Percentiles rank a stretch among this genome's conserved stretches.
These are phyloP conservation scores for Limtongia smithiae DNA, from an alignment of 805 yeast species.

Conservation along the genomic window DNA sequence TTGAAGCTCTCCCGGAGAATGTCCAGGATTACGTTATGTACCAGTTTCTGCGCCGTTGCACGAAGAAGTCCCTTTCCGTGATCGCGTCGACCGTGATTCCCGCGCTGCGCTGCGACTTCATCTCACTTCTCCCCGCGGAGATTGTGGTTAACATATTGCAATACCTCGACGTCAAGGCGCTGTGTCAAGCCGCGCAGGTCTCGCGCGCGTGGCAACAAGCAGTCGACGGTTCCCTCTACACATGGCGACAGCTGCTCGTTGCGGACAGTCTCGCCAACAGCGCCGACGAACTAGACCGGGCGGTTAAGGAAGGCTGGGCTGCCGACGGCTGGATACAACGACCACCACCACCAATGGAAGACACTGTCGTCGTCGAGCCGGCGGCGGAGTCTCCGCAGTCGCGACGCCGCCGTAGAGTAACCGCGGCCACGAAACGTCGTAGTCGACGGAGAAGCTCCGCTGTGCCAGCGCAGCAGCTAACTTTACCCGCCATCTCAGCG, in stretches of 20 bases:
- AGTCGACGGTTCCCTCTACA: constrained; percentile 54
- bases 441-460: not conserved
- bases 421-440: not conserved
- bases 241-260: constrained; percentile 68
- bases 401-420: not conserved
- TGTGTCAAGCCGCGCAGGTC: constrained; percentile 60
- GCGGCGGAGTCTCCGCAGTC: not conserved
- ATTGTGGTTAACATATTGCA: constrained; percentile 61
- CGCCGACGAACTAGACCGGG: constrained; percentile 46
- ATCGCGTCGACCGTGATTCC: constrained; percentile 50
- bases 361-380: not conserved
- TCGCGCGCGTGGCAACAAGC: constrained; percentile 66
- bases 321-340: constrained; percentile 28
- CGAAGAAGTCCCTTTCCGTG: constrained; percentile 59
- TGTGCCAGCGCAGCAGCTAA: not conserved
- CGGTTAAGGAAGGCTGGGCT: constrained; percentile 36
- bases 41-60: constrained; percentile 54
- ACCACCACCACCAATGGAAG: too few species aligned
- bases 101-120: constrained; percentile 68
- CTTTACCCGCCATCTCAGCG: not conserved
- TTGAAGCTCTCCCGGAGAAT: constrained; percentile 43
- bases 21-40: constrained; percentile 51
- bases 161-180: constrained; percentile 59
- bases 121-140: constrained; percentile 71
- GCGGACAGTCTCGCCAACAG: constrained; percentile 57